These are phyloP conservation scores for Talaromyces sp. DNA, from an alignment of 2,329 filamentous ascomycete species.

Conservation along the genomic window DNA sequence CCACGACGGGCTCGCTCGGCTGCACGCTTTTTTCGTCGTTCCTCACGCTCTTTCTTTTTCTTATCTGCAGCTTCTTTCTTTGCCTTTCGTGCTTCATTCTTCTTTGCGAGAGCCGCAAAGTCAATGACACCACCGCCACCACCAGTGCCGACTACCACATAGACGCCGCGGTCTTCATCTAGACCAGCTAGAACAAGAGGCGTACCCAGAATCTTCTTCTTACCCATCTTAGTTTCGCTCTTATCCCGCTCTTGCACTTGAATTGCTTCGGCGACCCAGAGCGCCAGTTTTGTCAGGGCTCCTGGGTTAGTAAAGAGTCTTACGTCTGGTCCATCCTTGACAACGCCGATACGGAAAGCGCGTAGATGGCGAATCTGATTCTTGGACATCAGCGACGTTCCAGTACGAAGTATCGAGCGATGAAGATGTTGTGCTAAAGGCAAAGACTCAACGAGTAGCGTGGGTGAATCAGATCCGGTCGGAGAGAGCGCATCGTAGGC, in stretches of 20 bases:
- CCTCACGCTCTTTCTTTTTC: conserved; percentile 60
- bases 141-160: conserved; percentile 88
- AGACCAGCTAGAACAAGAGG: conserved; percentile 87
- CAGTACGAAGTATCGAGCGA: conserved; percentile 87
- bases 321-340: conserved; percentile 91
- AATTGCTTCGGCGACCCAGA: conserved; percentile 92
- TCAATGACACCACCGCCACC: conserved; percentile 73
- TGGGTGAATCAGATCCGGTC: conserved; percentile 44
- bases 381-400: conserved; percentile 87
- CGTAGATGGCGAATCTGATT: conserved; percentile 88
- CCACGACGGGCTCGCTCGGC: conserved; percentile 50
- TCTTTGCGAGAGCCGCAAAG: conserved; percentile 64
- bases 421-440: conserved; percentile 85
- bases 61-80: conserved; percentile 63
- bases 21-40: conserved; percentile 59
- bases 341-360: conserved; percentile 90
- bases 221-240: conserved; percentile 57
- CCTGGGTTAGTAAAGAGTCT: conserved; percentile 89
- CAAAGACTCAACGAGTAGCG: conserved; percentile 67
- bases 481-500: conserved; percentile 57
- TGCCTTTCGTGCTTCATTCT: conserved; percentile 60
- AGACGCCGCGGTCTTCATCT: conserved; percentile 81
- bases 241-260: conserved; percentile 83
- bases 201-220: conserved; percentile 54
- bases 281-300: conserved; percentile 84